A percentile compares a stretch with the other conserved stretches of the same genome.
phyloP scores from a whole-genome alignment of 371 early-diverging fungal species.

The Mucor circinelloides region DNA sequence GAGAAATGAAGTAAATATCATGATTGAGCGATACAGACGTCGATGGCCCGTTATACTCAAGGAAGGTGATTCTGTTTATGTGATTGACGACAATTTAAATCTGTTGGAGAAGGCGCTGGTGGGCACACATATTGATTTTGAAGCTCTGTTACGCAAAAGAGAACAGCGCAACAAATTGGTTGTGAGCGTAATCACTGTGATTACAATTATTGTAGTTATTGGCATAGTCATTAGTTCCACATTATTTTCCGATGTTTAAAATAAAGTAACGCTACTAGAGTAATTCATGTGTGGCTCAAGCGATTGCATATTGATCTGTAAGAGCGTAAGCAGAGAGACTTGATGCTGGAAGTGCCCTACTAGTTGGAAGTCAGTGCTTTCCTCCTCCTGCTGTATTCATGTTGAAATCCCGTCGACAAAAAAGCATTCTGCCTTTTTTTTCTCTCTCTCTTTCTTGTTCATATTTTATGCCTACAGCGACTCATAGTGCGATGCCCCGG shows the following conservation, averaged over 20 bases:
- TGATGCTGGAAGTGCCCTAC: too few relatives aligned
- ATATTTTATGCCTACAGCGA: constrained; percentile 12
- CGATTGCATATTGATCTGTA: too few relatives aligned
- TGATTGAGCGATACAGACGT: constrained; percentile 21
- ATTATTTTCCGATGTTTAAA: constrained; percentile 17
- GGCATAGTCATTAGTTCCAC: constrained; percentile 9
- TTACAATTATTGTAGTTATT: constrained; percentile 3
- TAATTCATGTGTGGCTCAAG: too few relatives aligned
- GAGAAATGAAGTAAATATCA: constrained; percentile 10
- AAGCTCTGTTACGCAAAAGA: constrained; percentile 1
- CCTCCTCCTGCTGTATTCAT: too few relatives aligned
- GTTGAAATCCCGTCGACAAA: background rate
- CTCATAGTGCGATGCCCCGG: constrained; percentile 1
- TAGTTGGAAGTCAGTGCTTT: background rate
- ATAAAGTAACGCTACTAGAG: too few relatives aligned
- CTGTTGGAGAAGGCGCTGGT: constrained; percentile 6
- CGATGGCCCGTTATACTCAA: constrained; percentile 20
- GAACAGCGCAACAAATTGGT: constrained; percentile 12
- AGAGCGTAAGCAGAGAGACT: too few relatives aligned
- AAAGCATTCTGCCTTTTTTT: too few relatives aligned
- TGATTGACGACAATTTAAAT: constrained; percentile 21
- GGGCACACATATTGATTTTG: constrained; percentile 14
- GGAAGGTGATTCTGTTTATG: constrained; percentile 18
- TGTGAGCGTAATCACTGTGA: background rate
- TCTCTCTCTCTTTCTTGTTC: background rate